Evolutionary conservation across 305 asterid species (phyloP), one percentile per base, ranked within the genome.

Genomic region (Fraxinus baroniana): DNA sequence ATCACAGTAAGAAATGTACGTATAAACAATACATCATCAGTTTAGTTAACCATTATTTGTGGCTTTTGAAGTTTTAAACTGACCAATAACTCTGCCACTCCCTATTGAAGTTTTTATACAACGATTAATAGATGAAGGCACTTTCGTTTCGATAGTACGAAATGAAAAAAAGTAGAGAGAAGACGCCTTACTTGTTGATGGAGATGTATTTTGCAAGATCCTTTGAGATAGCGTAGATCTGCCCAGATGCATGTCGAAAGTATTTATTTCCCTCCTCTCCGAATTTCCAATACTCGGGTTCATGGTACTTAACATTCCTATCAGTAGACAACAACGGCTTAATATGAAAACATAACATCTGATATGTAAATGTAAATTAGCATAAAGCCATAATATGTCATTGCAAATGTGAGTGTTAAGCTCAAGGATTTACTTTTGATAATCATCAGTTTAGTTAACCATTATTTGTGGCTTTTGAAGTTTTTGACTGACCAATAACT

Each of bases 271-370:
- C 78, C 7, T 36, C 44, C 55, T 41, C 73, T 76, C 66, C 92
- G 15, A 89, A 89, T 83, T 86, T 89, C 92, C 92, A 89, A 41
- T 86, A 74, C 81, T 89, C 89, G 0, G 89, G 92, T 84, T 89
- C 92, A 13, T 87, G 92, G 70, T 89, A 89, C 74, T 86, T 89
- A 30, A 70, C 76, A 70, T 30, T 70, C 22, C 76, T 70, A 15
- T 70, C 4, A 3, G 37, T 2, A 68, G 3, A 68, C 37, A n/a
- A n/a, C n/a, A 68, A 68, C 22, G 30, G 20, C 39, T 28, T 30
- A 70, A 13, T 70, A 28, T 28, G 4, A 30, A 28, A 28, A 70
- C 39, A 70, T 70, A 13, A 70, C 41, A 13, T 70, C 35, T 24
- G 33, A 64, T 7, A 64, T 9, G 35, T 64, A 9, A 24, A 64